Percentiles rank a stretch among this genome's conserved stretches.
Evolutionary conservation across 768 basidiomycete species (phyloP).

Genomic region (Mycena floridula): DNA sequence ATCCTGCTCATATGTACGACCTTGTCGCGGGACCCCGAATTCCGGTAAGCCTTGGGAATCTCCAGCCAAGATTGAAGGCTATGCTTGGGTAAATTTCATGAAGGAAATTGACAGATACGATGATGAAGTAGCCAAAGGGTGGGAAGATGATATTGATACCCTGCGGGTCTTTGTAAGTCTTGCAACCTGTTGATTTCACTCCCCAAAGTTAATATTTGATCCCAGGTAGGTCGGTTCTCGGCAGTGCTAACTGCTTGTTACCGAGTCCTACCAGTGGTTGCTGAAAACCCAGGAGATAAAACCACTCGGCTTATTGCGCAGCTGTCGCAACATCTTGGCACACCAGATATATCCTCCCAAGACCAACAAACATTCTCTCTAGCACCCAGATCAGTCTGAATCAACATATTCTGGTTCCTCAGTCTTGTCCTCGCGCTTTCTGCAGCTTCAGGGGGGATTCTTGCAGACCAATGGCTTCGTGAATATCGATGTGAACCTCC

Average conservation of each 20-base stretch:
- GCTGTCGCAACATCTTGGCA: background rate
- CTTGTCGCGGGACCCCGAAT: no score
- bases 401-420: slow-evolving; percentile 1
- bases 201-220: background rate
- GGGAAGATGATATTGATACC: background rate
- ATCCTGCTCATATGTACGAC: no score
- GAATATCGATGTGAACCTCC: background rate
- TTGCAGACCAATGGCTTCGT: slow-evolving; percentile 1
- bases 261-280: background rate
- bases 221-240: background rate
- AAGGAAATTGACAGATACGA: background rate
- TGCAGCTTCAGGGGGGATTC: background rate
- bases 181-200: background rate
- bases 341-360: background rate
- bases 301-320: background rate
- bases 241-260: background rate
- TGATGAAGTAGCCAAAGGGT: background rate
- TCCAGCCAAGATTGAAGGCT: no score
- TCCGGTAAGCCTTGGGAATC: no score
- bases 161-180: background rate
- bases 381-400: background rate
- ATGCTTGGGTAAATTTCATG: background rate
- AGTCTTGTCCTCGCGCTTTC: background rate
- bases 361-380: background rate
- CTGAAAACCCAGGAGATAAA: background rate